These are phyloP conservation scores for Sedum album DNA, from an alignment of 164 flowering plant genomes.

Conservation along the genomic window DNA sequence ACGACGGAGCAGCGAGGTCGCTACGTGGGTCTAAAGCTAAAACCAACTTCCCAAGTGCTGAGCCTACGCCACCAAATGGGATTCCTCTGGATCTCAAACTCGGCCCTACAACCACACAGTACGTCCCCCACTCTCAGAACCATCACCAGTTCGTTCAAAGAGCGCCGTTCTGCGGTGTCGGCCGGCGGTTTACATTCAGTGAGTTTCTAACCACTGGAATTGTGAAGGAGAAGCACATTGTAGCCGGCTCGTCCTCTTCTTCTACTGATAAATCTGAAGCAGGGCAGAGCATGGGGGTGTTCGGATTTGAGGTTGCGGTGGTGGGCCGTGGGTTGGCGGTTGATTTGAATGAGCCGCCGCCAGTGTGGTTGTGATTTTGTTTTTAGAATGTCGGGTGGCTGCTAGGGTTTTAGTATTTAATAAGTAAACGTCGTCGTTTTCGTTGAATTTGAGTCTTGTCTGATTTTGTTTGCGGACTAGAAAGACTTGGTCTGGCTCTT, in stretches of 20 bases:
- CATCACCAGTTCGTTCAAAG: not conserved
- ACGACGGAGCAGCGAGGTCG: slow-evolving; percentile 60
- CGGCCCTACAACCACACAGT: slow-evolving; percentile 14
- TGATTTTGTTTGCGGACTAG: not conserved
- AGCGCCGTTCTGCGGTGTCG: not conserved
- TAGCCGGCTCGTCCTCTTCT: not conserved
- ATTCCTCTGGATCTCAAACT: slow-evolving; percentile 25
- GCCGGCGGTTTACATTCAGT: slow-evolving; percentile 15
- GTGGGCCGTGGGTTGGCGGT: slow-evolving; percentile 48
- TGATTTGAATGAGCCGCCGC: slow-evolving; percentile 74
- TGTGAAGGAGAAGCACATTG: slow-evolving; percentile 14
- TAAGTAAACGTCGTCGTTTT: not conserved
- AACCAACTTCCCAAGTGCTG: slow-evolving; percentile 46
- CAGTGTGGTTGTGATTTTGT: slow-evolving; percentile 48
- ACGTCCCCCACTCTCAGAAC: not conserved
- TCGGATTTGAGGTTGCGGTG: slow-evolving; percentile 28
- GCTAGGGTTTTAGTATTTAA: not conserved
- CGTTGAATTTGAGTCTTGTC: not conserved
- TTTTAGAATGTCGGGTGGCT: no score
- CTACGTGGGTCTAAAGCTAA: slow-evolving; percentile 78
- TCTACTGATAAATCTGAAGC: not conserved
- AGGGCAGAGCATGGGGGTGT: no score
- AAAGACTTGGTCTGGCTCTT: no score
- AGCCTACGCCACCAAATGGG: slow-evolving; percentile 19
- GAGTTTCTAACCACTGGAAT: slow-evolving; percentile 29